Base-by-base conservation (phyloP, 1,139 yeast species). In the Hyphopichia khmerensis region DNA sequence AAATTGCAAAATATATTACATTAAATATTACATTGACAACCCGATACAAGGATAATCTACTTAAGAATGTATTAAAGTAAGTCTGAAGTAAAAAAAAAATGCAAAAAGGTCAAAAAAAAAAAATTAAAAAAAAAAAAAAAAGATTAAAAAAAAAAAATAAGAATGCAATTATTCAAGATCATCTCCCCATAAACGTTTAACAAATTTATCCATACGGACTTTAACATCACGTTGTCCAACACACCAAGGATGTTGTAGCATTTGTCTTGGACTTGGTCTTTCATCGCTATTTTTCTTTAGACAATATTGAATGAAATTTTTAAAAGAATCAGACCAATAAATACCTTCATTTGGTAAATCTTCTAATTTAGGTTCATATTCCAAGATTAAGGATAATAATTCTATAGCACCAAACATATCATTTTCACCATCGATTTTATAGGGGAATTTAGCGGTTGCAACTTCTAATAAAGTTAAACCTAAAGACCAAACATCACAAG, bases 401-500 rank as follows among this genome's bases (percentile, higher is more conserved):
- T 93, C 99, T 40, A 93, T 89, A 0, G 99, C 98, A 50, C 82
- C 84, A 48, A 71, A 51, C 17, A 60, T 60, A 24, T 43, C 47
- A 16, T 64, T 57, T 33, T 63, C 68, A 36, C 62, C 57, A 14
- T 66, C 69, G 23, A 67, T 67, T 30, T 51, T 54, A 45, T 69
- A 71, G 5, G 99, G 99, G 61, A 91, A 91, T 50, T 79, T 73
- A 23, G 96, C 96, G 55, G 81, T 83, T 1, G 98, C 96, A 24
- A 91, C 97, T 61, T 93, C 99, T 59, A 93, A 72, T 40, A 93
- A 65, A 0, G 98, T 90, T 47, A 93, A 71, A 0, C 99, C 99
- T 30, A 93, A 67, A 1, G 97, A 90, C 99, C 99, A 93, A 15
- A 93, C 93, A 60, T 93, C 99, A 53, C 95, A 84, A 2, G 96